Evolutionary conservation across 345 rosid species (phyloP).

Genomic region (Zanthoxylum bungeanum): DNA sequence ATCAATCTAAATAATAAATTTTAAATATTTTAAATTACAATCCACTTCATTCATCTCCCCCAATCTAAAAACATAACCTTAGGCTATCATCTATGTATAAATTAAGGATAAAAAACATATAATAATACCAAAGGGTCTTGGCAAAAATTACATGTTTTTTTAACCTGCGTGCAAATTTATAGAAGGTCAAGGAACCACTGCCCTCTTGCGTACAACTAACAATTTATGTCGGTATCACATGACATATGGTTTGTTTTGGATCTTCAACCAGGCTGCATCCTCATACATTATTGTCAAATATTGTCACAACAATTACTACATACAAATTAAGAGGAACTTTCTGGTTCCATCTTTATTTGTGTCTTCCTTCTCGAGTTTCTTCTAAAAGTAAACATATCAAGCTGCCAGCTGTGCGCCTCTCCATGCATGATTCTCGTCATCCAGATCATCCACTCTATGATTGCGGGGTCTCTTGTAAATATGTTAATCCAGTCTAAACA

Average conservation of each 20-base stretch:
- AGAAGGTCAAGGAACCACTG: not conserved
- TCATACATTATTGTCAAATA: not conserved
- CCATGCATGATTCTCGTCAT: slow-evolving; percentile 43
- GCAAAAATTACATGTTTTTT: not conserved
- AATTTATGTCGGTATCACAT: not conserved
- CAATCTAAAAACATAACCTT: too few species aligned
- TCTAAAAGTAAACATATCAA: slow-evolving; percentile 17
- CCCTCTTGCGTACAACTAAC: not conserved
- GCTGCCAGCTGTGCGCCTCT: slow-evolving; percentile 41
- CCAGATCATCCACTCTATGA: slow-evolving; percentile 22
- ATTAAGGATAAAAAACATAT: too few species aligned
- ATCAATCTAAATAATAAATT: too few species aligned
- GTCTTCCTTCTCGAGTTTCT: not conserved
- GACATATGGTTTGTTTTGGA: not conserved
- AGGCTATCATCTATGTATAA: too few species aligned
- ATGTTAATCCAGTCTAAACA: slow-evolving; percentile 46
- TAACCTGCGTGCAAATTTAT: not conserved
- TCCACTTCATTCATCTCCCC: too few species aligned
- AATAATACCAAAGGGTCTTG: not conserved
- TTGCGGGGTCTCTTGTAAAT: slow-evolving; percentile 50
- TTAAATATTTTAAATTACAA: too few species aligned
- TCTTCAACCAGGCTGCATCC: not conserved
- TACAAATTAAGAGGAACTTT: not conserved
- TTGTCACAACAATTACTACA: not conserved
- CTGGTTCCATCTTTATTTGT: too few species aligned